phyloP scores from a whole-genome alignment of 2,329 filamentous ascomycete species.

The Curvularia eragrostidis region DNA sequence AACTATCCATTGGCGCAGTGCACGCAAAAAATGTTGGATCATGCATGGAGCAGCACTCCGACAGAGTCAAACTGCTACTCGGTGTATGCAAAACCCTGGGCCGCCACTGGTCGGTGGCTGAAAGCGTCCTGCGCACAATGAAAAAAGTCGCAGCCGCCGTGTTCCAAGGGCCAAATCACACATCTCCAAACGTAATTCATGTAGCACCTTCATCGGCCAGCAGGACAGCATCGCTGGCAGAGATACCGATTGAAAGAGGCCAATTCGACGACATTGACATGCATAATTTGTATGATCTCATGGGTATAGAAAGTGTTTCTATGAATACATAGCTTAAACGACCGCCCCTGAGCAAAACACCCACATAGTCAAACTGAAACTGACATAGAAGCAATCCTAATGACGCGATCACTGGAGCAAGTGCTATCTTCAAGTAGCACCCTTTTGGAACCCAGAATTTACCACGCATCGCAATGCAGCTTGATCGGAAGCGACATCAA shows the following conservation, averaged over 20 bases:
- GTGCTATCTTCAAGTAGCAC: neutral
- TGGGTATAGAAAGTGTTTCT: slow-evolving; percentile 16
- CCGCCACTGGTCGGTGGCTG: slow-evolving; percentile 21
- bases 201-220: neutral
- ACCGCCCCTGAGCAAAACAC: neutral
- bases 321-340: slow-evolving; percentile 1
- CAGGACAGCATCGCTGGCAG: neutral
- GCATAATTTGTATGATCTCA: slow-evolving; percentile 19
- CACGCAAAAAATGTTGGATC: slow-evolving; percentile 9
- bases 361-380: neutral
- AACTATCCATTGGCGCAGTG: slow-evolving; percentile 69
- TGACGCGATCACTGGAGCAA: neutral
- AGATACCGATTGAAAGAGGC: slow-evolving; percentile 1
- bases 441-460: neutral
- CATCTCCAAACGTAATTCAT: neutral
- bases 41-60: slow-evolving; percentile 28
- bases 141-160: slow-evolving; percentile 23
- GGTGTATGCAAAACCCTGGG: slow-evolving; percentile 26
- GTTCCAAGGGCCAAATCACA: slow-evolving; percentile 9
- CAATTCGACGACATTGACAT: slow-evolving; percentile 17
- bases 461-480: slow-evolving; percentile 5
- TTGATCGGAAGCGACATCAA: slow-evolving; percentile 16
- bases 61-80: slow-evolving; percentile 23
- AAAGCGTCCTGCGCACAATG: slow-evolving; percentile 17
- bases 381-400: neutral